Evolutionary conservation across 305 asterid species (phyloP).

Genomic region (Solanum chacoense): DNA sequence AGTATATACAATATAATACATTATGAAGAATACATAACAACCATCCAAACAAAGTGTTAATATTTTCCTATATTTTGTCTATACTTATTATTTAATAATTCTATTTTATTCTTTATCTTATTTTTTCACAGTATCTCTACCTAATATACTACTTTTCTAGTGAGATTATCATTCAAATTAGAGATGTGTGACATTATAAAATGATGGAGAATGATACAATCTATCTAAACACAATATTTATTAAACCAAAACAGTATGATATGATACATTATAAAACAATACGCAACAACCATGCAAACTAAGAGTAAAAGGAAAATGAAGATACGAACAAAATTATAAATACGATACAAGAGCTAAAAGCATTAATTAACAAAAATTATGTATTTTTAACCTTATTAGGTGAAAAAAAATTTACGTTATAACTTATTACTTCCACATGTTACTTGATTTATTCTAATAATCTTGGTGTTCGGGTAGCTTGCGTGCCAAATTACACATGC

Average conservation of each 20-base stretch:
- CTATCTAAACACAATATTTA: too few species aligned
- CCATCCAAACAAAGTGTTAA: too few species aligned
- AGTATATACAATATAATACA: too few species aligned
- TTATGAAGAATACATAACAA: too few species aligned
- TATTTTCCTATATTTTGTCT: too few species aligned
- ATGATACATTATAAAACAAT: too few species aligned
- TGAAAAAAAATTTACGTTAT: not conserved
- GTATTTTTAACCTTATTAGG: not conserved
- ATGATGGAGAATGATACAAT: fast-evolving
- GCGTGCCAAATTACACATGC: not conserved
- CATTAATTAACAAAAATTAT: not conserved
- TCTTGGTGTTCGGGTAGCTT: not conserved
- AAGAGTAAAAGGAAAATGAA: not conserved
- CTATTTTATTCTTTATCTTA: too few species aligned
- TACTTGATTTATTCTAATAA: not conserved
- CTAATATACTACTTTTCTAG: too few species aligned
- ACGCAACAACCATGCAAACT: not conserved
- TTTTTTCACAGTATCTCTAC: too few species aligned
- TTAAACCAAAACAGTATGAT: too few species aligned
- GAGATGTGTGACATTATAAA: not conserved
- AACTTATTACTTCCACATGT: not conserved
- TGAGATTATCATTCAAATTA: too few species aligned
- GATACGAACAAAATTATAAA: not conserved
- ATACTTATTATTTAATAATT: too few species aligned
- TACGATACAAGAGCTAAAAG: not conserved